Base-by-base conservation (phyloP, 2,329 filamentous ascomycete genomes). In the Magnaporthales sp. region DNA sequence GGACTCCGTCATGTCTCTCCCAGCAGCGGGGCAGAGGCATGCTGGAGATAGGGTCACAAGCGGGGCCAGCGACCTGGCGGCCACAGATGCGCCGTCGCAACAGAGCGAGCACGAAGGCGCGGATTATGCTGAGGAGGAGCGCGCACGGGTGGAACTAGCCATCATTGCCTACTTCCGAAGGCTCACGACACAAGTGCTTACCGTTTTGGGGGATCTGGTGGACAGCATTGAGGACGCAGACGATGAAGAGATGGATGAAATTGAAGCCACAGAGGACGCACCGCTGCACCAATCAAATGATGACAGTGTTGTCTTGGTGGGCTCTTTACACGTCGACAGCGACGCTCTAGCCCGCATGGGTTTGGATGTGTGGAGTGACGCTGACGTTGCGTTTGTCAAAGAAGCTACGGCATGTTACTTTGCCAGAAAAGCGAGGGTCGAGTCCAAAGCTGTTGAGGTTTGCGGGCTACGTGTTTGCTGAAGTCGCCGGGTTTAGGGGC, bases 151-250 rank as follows among this genome's bases (percentile, higher is more conserved):
- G 11, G 89, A 93, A 73, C 87, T 92, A 68, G 86, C 89, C 56
- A 85, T 92, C 64, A 91, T 93, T 66, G 89, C 90, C 1, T 95
- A 93, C 76, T 94, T 94, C 76, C 91, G 93, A 76, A 86, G 91
- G 1, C 81, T 92, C 65, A 93, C 91, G 0, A 84, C 85, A 2
- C 81, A 86, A 71, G 82, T 92, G 60, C 77, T 94, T 26, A 82
- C 82, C 0, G 83, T 85, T 3, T 75, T 93, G 66, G 83, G 84
- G 0, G 86, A 89, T 68, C 77, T 91, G 3, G 84, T 91, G 6
- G 81, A 83, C 54, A 75, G 74, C 63, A 74, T 79, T 6, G 81
- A 81, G 11, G 80, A 80, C n/a, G 79, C 79, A 31, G 80, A 80
- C 26, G 78, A 79, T 38, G 77, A 71, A 4, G 73, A 76, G 26